Base-by-base conservation (phyloP, 805 yeast genomes). In the Naumovozyma castellii region DNA sequence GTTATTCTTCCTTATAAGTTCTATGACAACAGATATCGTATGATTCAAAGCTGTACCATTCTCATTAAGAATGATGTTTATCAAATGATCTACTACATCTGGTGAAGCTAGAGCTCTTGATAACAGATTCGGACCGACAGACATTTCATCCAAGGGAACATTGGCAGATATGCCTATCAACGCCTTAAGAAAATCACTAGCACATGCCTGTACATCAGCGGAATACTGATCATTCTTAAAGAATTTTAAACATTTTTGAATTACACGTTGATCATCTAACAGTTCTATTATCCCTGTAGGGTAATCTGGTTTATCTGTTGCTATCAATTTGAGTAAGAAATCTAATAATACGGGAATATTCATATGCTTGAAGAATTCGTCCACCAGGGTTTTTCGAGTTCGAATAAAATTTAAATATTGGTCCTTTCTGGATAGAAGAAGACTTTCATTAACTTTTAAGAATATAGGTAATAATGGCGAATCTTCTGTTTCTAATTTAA, bases 111-210 rank as follows among this genome's bases (percentile, higher is more conserved):
- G 71, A 56, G 88, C 86, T 43, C 97, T 73, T 2, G 95, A 86
- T 36, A 92, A 69, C 49, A 80, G 82, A 54, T 92, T 92, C 3
- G 98, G 98, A 0, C 98, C 98, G 38, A 92, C 85, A 6, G 95
- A 82, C 36, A 92, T 80, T 35, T 66, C 71, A 44, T 67, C 71
- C 34, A 86, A 78, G 46, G 84, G 88, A 2, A 84, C 86, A 56
- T 90, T 92, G 3, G 97, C 95, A n/a, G 95, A 84, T 20, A 92
- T 84, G 4, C 96, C 84, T 31, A 92, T 84, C 48, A 92, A 72
- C 0, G 96, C 95, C 59, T 92, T 92, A 37, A 92, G 66, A 56
- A 92, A 92, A 59, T 92, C 98, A 19, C 95, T 92, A 2, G 92
- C 87, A 5, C 96, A 90, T 2, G 92, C 78, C 59, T 90, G 97